Evolutionary conservation across 1,284 basidiomycete genomes (phyloP).

Genomic region (Ustilago shanxiensis): DNA sequence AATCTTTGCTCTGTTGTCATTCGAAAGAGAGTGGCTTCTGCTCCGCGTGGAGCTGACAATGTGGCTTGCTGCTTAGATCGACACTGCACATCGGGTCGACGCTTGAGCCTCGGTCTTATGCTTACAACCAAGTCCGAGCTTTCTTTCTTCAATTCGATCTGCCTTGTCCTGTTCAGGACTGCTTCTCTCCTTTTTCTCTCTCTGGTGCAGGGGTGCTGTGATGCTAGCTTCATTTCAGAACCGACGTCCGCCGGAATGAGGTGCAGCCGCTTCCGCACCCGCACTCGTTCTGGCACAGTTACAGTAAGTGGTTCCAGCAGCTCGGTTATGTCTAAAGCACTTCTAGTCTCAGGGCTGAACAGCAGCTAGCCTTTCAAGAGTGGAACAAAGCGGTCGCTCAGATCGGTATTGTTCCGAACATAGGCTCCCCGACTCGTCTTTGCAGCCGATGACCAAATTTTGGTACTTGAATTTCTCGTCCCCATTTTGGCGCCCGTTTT

Average conservation of each 20-base stretch:
- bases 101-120: too few species aligned
- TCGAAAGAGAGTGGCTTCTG: too few species aligned
- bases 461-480: not conserved
- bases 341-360: too few species aligned
- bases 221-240: not conserved
- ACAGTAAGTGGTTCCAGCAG: not conserved
- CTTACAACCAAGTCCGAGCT: not conserved
- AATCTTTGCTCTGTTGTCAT: not conserved
- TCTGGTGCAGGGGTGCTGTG: too few species aligned
- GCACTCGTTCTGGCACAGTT: not conserved
- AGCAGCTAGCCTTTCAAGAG: too few species aligned
- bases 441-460: not conserved
- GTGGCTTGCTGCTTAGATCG: slow-evolving; percentile 1
- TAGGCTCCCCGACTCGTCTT: not conserved
- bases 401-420: not conserved
- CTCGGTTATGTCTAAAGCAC: not conserved
- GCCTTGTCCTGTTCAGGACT: too few species aligned
- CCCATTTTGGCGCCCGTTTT: not conserved
- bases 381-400: not conserved
- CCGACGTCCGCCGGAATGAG: slow-evolving; percentile 1
- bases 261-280: not conserved
- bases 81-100: slow-evolving; percentile 6
- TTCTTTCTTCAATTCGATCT: not conserved
- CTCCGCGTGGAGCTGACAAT: not conserved
- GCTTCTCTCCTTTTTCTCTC: too few species aligned